Evolutionary conservation across 306 rosid genomes (phyloP).

Genomic region (Hylodesmum podocarpum): DNA sequence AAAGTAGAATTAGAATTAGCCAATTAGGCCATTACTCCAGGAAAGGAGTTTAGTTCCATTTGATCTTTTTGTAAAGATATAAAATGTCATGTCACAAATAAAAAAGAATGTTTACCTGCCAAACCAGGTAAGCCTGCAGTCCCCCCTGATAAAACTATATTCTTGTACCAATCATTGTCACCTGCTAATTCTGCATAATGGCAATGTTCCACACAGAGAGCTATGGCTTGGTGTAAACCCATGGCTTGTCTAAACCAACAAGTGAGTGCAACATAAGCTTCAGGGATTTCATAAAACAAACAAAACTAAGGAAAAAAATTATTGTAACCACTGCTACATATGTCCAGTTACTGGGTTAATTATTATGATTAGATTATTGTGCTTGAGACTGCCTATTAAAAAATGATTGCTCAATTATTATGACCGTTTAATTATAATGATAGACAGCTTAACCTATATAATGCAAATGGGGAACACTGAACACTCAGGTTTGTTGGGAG

Average conservation of each 20-base stretch:
- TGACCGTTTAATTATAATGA: neutral
- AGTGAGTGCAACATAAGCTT: neutral
- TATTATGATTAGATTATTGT: no score
- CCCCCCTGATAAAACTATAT: slow-evolving; percentile 78
- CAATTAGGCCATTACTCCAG: neutral
- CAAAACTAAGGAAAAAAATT: neutral
- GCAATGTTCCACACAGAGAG: slow-evolving; percentile 85
- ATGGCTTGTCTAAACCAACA: slow-evolving; percentile 62
- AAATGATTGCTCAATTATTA: neutral
- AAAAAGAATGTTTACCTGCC: slow-evolving; percentile 52
- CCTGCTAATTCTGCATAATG: slow-evolving; percentile 60
- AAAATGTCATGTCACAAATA: neutral
- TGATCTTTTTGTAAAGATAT: slow-evolving; percentile 9
- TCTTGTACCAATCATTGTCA: slow-evolving; percentile 78
- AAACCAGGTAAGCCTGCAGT: slow-evolving; percentile 89
- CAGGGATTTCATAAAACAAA: slow-evolving; percentile 10
- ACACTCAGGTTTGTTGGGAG: neutral
- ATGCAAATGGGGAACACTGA: neutral
- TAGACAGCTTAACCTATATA: neutral
- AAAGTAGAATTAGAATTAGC: slow-evolving; percentile 15
- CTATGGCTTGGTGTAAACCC: slow-evolving; percentile 91
- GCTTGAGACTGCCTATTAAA: neutral
- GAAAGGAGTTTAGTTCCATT: neutral
- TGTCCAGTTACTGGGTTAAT: neutral
- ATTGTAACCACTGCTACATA: neutral